Evolutionary conservation across 257 asterid species (phyloP).

Genomic region (Capsicum chinense): DNA sequence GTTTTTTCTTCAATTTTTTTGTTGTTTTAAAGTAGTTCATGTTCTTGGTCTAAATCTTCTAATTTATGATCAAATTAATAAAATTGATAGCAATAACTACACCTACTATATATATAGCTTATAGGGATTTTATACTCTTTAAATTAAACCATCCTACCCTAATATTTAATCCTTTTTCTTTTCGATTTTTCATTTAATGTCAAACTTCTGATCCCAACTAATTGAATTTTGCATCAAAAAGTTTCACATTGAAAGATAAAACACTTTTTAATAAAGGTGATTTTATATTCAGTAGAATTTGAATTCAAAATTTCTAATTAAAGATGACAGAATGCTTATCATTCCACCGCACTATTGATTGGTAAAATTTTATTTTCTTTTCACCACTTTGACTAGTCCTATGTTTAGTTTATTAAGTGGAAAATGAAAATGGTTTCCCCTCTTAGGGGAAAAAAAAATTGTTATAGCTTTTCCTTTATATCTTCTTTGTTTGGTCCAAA

Average conservation of each 20-base stretch:
- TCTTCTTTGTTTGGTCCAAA: background rate
- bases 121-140: background rate
- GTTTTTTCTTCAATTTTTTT: background rate
- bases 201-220: no score
- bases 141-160: background rate
- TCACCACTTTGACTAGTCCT: background rate
- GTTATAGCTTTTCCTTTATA: background rate
- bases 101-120: no score
- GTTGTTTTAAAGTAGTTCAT: no score
- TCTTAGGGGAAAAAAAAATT: background rate
- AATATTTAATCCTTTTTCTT: no score
- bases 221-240: no score
- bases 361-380: background rate
- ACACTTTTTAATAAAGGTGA: no score
- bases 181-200: no score
- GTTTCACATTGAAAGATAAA: no score
- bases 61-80: background rate
- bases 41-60: background rate
- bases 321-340: background rate
- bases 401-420: background rate
- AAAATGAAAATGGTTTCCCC: background rate
- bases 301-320: fast-evolving
- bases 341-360: no score
- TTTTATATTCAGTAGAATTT: no score
- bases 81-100: no score